phyloP scores from a whole-genome alignment of 2,329 filamentous ascomycete species.

The Sporothrix pseudoabietina region DNA sequence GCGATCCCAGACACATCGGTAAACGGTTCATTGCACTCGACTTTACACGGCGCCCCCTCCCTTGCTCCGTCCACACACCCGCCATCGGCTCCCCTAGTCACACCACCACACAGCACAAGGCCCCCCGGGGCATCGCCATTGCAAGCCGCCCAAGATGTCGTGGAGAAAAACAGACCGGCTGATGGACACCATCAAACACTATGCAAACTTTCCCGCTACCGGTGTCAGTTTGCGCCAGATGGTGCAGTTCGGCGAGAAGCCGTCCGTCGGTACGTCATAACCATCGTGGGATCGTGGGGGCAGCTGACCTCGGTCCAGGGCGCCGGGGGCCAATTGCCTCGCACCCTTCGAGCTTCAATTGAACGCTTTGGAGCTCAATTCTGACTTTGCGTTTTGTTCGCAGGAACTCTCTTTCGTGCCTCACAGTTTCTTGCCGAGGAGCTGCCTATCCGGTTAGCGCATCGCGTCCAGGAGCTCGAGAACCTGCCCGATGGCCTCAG shows the following conservation, averaged over 20 bases:
- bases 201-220: slow-evolving; percentile 94
- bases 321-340: background rate
- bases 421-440: slow-evolving; percentile 99
- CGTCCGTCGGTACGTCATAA: slow-evolving; percentile 72
- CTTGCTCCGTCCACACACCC: background rate
- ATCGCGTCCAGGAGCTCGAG: slow-evolving; percentile 91
- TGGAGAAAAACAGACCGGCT: slow-evolving; percentile 89
- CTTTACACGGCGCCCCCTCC: background rate
- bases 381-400: background rate
- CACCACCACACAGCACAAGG: slow-evolving; percentile 19
- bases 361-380: background rate
- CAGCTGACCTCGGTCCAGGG: background rate
- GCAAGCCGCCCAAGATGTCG: slow-evolving; percentile 65
- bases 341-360: background rate
- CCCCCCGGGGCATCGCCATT: slow-evolving; percentile 15
- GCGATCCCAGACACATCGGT: slow-evolving; percentile 13
- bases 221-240: slow-evolving; percentile 96
- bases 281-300: background rate
- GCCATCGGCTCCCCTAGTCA: slow-evolving; percentile 21
- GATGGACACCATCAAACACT: slow-evolving; percentile 97
- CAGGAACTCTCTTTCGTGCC: slow-evolving; percentile 92
- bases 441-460: slow-evolving; percentile 91
- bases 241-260: slow-evolving; percentile 96
- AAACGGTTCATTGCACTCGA: slow-evolving; percentile 5
- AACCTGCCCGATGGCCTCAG: slow-evolving; percentile 93